A percentile compares a stretch with the other conserved stretches of the same genome.
Evolutionary conservation across 805 yeast genomes (phyloP).

Genomic region (Ogataea zsoltii): DNA sequence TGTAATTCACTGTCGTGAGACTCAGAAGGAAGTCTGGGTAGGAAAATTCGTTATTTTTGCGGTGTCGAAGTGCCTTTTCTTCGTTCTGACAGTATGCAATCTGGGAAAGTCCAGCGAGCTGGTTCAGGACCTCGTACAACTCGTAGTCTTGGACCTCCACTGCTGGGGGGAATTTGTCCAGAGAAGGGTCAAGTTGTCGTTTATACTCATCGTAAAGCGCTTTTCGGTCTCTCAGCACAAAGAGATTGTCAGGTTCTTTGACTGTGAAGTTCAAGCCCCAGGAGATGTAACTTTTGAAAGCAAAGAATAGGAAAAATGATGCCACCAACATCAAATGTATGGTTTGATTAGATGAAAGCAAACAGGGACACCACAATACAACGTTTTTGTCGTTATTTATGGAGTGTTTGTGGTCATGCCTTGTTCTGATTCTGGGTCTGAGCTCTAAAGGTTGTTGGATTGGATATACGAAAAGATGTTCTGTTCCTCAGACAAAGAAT

Average conservation of each 20-base stretch:
- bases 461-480: neutral
- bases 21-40: slow-evolving; percentile 15
- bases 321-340: neutral
- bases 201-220: slow-evolving; percentile 14
- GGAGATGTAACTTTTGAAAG: neutral
- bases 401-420: no score
- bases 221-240: neutral
- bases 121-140: slow-evolving; percentile 7
- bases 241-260: no score
- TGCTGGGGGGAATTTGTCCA: slow-evolving; percentile 13
- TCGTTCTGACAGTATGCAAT: slow-evolving; percentile 25
- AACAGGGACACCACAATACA: no score
- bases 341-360: no score
- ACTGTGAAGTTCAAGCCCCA: no score
- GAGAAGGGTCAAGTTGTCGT: slow-evolving; percentile 13
- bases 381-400: no score
- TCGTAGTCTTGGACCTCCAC: slow-evolving; percentile 8
- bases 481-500: neutral
- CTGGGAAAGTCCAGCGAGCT: slow-evolving; percentile 17
- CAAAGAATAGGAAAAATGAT: neutral
- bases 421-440: no score
- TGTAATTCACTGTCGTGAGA: slow-evolving; percentile 11
- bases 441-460: neutral
- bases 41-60: slow-evolving; percentile 8
- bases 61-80: slow-evolving; percentile 8